Conservation (phyloP, 2,329 filamentous ascomycete genomes). For the Ampelomyces quisqualis region DNA sequence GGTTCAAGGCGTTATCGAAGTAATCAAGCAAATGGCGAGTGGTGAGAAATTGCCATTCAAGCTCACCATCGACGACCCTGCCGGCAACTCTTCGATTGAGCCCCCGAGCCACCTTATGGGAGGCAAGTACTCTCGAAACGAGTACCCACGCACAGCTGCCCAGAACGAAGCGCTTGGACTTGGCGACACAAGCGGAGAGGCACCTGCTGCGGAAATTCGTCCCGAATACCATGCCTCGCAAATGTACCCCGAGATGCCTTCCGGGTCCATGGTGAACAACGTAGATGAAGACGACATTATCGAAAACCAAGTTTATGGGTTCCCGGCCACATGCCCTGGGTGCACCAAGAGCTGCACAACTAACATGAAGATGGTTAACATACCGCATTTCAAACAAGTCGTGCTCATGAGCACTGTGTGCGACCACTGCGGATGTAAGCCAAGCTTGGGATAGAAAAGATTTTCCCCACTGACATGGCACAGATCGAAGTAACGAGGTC, state of each 20-base stretch:
- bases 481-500: conserved; percentile 86
- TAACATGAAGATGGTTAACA: conserved; percentile 98
- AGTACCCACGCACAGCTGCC: conserved; percentile 78
- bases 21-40: conserved; percentile 73
- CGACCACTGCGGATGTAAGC: conserved; percentile 73
- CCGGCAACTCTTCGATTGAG: conserved; percentile 95
- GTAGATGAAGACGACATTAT: conserved; percentile 70
- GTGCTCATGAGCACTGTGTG: conserved; percentile 94
- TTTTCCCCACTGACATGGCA: conserved; percentile 9
- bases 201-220: conserved; percentile 58
- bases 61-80: conserved; percentile 82
- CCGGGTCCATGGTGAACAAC: conserved; percentile 45
- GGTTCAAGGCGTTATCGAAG: conserved; percentile 72
- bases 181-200: conserved; percentile 49
- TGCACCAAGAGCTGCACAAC: conserved; percentile 84
- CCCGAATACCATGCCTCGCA: conserved; percentile 54
- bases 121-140: conserved; percentile 85
- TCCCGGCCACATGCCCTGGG: conserved; percentile 88
- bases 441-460: not conserved
- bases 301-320: conserved; percentile 88
- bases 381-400: conserved; percentile 97
- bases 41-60: conserved; percentile 84
- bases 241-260: conserved; percentile 48
- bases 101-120: conserved; percentile 73
- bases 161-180: conserved; percentile 88